Percentiles rank a stretch among this genome's conserved stretches.
These are phyloP conservation scores for Entonaema liquescens DNA, from an alignment of 495 filamentous ascomycete species.

Conservation along the genomic window DNA sequence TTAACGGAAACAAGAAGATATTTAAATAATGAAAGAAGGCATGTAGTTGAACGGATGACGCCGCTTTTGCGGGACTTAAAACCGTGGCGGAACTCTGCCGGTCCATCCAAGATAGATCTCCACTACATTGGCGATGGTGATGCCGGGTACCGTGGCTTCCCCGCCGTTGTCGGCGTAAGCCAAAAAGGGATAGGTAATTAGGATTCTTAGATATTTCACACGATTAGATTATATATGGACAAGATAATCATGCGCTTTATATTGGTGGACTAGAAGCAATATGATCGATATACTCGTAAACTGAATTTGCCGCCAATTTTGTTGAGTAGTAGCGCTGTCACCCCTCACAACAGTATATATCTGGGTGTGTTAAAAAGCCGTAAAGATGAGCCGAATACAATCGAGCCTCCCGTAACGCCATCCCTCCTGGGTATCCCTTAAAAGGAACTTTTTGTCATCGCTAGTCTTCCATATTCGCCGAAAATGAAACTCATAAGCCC, in stretches of 20 bases:
- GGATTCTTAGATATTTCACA: too few relatives aligned
- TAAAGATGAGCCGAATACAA: neutral
- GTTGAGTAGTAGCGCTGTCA: neutral
- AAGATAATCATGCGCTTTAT: too few relatives aligned
- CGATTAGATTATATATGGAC: too few relatives aligned
- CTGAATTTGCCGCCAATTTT: neutral
- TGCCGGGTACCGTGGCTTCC: slow-evolving; percentile 10
- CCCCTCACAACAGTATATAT: neutral
- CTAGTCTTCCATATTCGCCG: slow-evolving; percentile 3
- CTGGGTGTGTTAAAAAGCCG: neutral
- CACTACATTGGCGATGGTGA: slow-evolving; percentile 18
- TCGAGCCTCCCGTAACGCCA: slow-evolving; percentile 5
- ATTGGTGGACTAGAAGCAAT: too few relatives aligned
- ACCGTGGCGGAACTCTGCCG: slow-evolving; percentile 21
- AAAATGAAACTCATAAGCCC: neutral
- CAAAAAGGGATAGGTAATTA: slow-evolving; percentile 1
- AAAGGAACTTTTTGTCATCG: neutral
- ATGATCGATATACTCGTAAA: neutral
- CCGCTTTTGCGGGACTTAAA: slow-evolving; percentile 13
- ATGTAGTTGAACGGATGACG: slow-evolving; percentile 3
- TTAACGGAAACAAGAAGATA: neutral
- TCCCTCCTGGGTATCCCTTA: slow-evolving; percentile 24
- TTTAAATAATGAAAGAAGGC: neutral
- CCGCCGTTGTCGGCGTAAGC: slow-evolving; percentile 19
- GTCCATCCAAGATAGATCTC: slow-evolving; percentile 9